These are phyloP conservation scores for Aspergillus nanangensis DNA, from an alignment of 495 filamentous ascomycete genomes.

Conservation along the genomic window DNA sequence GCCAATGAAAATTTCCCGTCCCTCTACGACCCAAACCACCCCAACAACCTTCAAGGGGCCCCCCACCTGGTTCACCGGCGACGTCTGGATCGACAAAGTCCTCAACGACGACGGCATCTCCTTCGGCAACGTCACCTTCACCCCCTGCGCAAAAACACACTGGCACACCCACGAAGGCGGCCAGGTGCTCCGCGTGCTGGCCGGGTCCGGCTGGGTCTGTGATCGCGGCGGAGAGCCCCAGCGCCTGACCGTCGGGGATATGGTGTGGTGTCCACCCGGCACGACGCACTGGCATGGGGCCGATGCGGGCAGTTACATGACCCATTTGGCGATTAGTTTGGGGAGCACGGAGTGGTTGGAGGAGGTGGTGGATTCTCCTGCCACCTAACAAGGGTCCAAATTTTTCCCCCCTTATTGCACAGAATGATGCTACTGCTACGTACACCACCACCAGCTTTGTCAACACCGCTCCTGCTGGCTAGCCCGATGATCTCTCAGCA, in stretches of 20 bases:
- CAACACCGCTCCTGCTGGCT: too few relatives aligned
- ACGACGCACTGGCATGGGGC: slow-evolving; percentile 14
- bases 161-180: slow-evolving; percentile 13
- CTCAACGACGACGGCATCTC: background rate
- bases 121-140: slow-evolving; percentile 8
- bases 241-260: slow-evolving; percentile 2
- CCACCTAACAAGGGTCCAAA: too few relatives aligned
- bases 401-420: too few relatives aligned
- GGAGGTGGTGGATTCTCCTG: slow-evolving; percentile 2
- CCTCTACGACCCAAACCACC: background rate
- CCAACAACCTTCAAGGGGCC: background rate
- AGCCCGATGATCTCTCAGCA: too few relatives aligned
- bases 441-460: too few relatives aligned
- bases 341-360: slow-evolving; percentile 4
- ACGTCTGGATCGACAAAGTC: slow-evolving; percentile 6
- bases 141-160: slow-evolving; percentile 9
- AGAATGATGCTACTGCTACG: too few relatives aligned
- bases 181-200: slow-evolving; percentile 5
- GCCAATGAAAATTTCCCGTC: background rate
- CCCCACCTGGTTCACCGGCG: slow-evolving; percentile 11
- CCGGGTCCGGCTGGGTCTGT: slow-evolving; percentile 11
- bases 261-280: slow-evolving; percentile 8
- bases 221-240: slow-evolving; percentile 3
- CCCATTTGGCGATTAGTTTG: slow-evolving; percentile 1
- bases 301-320: slow-evolving; percentile 5